A percentile compares a stretch with the other conserved stretches of the same genome.
Conservation (phyloP, 768 basidiomycete genomes). For the Termitomyces sp. region DNA sequence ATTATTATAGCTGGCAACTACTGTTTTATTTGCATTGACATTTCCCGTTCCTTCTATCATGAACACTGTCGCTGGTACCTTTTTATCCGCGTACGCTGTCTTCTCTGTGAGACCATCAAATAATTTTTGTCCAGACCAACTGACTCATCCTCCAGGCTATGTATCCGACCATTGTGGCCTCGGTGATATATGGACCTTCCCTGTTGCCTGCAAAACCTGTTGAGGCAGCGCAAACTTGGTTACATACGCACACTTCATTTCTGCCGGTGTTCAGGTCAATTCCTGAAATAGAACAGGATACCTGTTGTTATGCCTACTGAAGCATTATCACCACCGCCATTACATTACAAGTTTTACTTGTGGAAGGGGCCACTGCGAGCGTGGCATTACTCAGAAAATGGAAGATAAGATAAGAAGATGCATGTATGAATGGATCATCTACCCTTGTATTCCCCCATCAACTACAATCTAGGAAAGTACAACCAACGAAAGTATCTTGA, state of each 20-base stretch:
- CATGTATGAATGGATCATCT: too few relatives aligned
- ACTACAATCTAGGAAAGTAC: too few relatives aligned
- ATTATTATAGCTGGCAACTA: neutral
- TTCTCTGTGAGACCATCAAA: neutral
- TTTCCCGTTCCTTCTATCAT: neutral
- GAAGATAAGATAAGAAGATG: too few relatives aligned
- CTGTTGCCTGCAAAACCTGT: neutral
- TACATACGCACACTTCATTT: neutral
- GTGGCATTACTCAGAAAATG: too few relatives aligned
- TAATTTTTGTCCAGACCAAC: neutral
- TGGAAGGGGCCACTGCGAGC: too few relatives aligned
- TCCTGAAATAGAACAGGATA: neutral
- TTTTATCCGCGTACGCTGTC: conserved; percentile 2
- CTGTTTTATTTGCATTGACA: neutral
- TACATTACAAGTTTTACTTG: too few relatives aligned
- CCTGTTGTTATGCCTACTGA: too few relatives aligned
- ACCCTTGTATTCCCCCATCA: too few relatives aligned
- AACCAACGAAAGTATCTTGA: too few relatives aligned
- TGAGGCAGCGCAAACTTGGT: neutral
- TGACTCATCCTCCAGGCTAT: neutral
- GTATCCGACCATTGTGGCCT: neutral
- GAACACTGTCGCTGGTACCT: neutral
- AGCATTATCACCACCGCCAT: too few relatives aligned
- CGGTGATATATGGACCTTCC: neutral
- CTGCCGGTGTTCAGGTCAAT: conserved; percentile 4